phyloP scores from a whole-genome alignment of 768 basidiomycete genomes.

The Fibroporia radiculosa region DNA sequence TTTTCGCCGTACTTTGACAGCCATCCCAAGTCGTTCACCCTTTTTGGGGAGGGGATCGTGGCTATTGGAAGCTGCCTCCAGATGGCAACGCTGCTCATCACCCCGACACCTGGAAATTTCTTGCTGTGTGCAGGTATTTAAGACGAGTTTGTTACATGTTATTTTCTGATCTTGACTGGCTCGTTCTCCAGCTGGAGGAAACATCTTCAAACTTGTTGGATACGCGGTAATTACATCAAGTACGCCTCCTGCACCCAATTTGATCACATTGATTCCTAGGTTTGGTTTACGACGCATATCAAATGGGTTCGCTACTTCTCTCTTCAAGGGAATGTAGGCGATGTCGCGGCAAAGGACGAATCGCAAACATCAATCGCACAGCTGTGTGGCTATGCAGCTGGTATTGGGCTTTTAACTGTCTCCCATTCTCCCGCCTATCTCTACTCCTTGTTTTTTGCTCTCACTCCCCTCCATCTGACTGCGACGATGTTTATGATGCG shows the following conservation, averaged over 20 bases:
- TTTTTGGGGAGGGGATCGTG: constrained; percentile 16
- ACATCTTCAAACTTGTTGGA: constrained; percentile 23
- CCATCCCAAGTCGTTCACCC: constrained; percentile 23
- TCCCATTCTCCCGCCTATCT: constrained; percentile 21
- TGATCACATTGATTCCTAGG: constrained; percentile 6
- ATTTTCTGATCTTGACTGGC: constrained; percentile 6
- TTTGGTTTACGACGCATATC: constrained; percentile 24
- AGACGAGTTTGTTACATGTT: too few species aligned
- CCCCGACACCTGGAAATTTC: constrained; percentile 16
- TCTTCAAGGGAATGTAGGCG: constrained; percentile 20
- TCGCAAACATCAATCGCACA: constrained; percentile 23
- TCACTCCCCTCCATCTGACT: constrained; percentile 16
- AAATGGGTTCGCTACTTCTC: constrained; percentile 23
- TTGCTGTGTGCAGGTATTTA: constrained; percentile 19
- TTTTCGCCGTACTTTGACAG: constrained; percentile 23
- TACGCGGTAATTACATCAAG: constrained; percentile 16
- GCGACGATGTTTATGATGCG: constrained; percentile 20
- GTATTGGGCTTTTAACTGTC: constrained; percentile 20
- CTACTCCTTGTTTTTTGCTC: constrained; percentile 18
- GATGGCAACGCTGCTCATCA: constrained; percentile 19
- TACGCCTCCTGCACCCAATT: background rate
- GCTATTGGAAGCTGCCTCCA: constrained; percentile 19
- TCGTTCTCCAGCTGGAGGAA: constrained; percentile 16
- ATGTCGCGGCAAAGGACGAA: constrained; percentile 24
- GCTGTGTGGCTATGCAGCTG: constrained; percentile 20